These are phyloP conservation scores for Phytophthora pinifolia DNA, from an alignment of 352 stramenopile species.

Conservation along the genomic window DNA sequence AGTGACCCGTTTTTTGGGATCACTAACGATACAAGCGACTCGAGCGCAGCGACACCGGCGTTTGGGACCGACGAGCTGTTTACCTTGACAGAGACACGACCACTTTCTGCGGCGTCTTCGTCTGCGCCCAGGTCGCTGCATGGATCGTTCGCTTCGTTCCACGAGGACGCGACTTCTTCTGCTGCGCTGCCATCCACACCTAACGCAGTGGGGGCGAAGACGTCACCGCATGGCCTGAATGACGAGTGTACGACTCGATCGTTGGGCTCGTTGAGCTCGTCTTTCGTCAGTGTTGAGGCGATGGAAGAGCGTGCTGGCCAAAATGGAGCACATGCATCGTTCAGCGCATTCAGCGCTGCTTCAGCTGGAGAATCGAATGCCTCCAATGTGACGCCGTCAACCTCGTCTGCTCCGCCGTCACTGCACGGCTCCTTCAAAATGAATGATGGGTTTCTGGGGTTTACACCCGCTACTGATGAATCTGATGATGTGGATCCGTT, in stretches of 20 bases:
- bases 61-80: constrained; percentile 42
- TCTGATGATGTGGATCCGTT: constrained; percentile 31
- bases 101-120: constrained; percentile 19
- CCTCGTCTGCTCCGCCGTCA: constrained; percentile 32
- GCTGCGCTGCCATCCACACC: neutral
- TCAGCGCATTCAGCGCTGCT: constrained; percentile 16
- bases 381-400: neutral
- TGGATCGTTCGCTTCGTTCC: constrained; percentile 34
- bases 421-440: constrained; percentile 35
- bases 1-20: constrained; percentile 42
- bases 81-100: constrained; percentile 14
- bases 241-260: constrained; percentile 25
- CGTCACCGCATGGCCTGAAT: constrained; percentile 16
- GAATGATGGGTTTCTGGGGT: constrained; percentile 18
- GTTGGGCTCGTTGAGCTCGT: constrained; percentile 30
- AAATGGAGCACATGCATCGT: constrained; percentile 9
- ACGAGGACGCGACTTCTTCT: constrained; percentile 21
- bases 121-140: constrained; percentile 32
- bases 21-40: constrained; percentile 19
- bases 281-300: constrained; percentile 24
- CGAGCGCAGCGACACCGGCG: constrained; percentile 2
- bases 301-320: constrained; percentile 10
- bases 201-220: neutral
- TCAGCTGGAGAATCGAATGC: constrained; percentile 3
- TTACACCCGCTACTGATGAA: constrained; percentile 16